phyloP scores from a whole-genome alignment of 495 filamentous ascomycete genomes.

The Haplographium delicatum region DNA sequence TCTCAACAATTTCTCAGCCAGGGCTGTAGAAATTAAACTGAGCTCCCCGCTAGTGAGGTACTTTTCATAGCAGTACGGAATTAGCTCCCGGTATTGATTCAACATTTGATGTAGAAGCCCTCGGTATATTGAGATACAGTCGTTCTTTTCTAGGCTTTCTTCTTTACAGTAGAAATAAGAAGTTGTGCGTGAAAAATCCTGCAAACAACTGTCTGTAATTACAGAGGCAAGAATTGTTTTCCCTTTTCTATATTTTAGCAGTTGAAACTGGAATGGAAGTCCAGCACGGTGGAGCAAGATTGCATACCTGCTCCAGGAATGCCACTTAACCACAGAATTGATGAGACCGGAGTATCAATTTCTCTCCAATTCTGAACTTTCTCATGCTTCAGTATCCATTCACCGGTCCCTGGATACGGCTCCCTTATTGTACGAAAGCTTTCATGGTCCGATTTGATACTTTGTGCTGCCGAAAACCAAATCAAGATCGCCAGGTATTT shows the following conservation, averaged over 20 bases:
- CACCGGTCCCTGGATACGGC: slow-evolving; percentile 24
- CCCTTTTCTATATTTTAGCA: slow-evolving; percentile 26
- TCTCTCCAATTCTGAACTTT: slow-evolving; percentile 30
- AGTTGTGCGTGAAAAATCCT: slow-evolving; percentile 20
- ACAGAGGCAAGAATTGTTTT: slow-evolving; percentile 39
- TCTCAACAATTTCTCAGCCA: slow-evolving; percentile 29
- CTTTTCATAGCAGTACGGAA: slow-evolving; percentile 31
- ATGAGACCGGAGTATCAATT: slow-evolving; percentile 13
- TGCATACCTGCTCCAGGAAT: slow-evolving; percentile 40
- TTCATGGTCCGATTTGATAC: slow-evolving; percentile 20
- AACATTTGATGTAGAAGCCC: slow-evolving; percentile 35
- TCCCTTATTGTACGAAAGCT: slow-evolving; percentile 24
- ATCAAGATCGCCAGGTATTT: slow-evolving; percentile 20
- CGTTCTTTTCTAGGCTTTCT: slow-evolving; percentile 28
- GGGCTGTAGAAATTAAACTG: slow-evolving; percentile 23
- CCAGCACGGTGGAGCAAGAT: neutral
- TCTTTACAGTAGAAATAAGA: slow-evolving; percentile 41
- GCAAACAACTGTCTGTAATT: slow-evolving; percentile 30
- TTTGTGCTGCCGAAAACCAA: slow-evolving; percentile 27
- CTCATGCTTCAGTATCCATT: slow-evolving; percentile 31
- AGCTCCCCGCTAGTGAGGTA: slow-evolving; percentile 20
- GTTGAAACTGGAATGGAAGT: neutral
- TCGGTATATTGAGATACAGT: slow-evolving; percentile 27
- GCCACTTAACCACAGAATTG: slow-evolving; percentile 38
- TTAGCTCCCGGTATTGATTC: slow-evolving; percentile 25